phyloP scores from a whole-genome alignment of 2,329 filamentous ascomycete species.

The Mycogone perniciosa region DNA sequence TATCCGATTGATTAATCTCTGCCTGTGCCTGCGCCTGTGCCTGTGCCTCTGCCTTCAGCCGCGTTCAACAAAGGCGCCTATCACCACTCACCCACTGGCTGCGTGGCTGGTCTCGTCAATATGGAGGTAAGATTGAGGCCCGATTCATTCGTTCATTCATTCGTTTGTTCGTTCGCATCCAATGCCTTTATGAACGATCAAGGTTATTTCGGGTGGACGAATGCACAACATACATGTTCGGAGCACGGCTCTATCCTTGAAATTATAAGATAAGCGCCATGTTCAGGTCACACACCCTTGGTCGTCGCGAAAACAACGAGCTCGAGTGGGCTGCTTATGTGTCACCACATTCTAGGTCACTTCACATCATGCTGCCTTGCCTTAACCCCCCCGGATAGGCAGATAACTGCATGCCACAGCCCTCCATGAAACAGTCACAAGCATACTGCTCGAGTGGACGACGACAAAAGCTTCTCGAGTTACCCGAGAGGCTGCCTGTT shows the following conservation, averaged over 20 bases:
- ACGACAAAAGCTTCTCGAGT: not conserved
- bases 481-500: not conserved
- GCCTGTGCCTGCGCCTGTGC: no score
- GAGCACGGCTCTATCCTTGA: no score
- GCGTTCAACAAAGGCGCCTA: not conserved
- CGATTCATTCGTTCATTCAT: not conserved
- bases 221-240: not conserved
- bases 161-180: not conserved
- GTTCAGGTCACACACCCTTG: not conserved
- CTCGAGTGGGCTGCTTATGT: not conserved
- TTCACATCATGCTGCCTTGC: not conserved
- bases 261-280: not conserved
- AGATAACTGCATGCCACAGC: not conserved
- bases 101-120: not conserved
- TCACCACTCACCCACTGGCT: not conserved
- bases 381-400: not conserved
- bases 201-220: not conserved
- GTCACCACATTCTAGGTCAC: not conserved
- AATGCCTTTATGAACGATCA: not conserved
- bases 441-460: not conserved
- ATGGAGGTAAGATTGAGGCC: conserved; percentile 6
- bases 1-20: no score
- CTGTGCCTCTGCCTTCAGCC: not conserved
- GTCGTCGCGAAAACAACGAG: not conserved
- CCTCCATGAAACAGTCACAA: not conserved